Evolutionary conservation across 345 rosid genomes (phyloP), one percentile per base, ranked within the genome.

Genomic region (Arabis alpina): DNA sequence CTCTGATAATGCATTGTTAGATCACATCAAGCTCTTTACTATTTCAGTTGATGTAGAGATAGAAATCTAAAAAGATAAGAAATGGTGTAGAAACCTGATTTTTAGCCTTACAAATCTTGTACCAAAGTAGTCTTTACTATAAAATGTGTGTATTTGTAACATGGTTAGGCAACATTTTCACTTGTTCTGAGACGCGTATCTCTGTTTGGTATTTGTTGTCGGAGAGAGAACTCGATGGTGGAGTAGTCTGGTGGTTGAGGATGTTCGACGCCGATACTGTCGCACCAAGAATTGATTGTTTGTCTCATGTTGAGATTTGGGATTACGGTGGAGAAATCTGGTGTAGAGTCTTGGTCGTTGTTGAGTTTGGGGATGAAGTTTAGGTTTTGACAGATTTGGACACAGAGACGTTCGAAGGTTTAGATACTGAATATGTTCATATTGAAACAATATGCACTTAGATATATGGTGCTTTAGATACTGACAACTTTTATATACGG

Each of bases 271-370:
- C 82, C 78, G 10, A 79, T 62, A 56, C 13, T 60, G 8, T 78
- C 71, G 71, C 92, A 93, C 97, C 98, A 93, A 23, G 65, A 50
- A 3, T 76, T 69, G 68, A 93, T 87, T 6, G 97, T 71, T 19
- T 86, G 74, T 65, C 82, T 88, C 75, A 90, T 80, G 66, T 87
- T 87, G 10, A 71, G 71, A 64, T 93, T 93, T n/a, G 97, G 84
- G 74, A 93, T 81, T 2, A 83, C 68, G 8, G 81, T 50, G 50
- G 87, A 42, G 78, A 93, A 90, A 76, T 90, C 89, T 2, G 92
- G 93, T 0, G 2, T 61, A 6, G 81, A 65, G 30, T 89, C 86
- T 39, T n/a, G n/a, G n/a, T n/a, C n/a, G n/a, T n/a, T n/a, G n/a
- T 82, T 83, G 24, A 93, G 74, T 49, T 70, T 54, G 10, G 96